A percentile compares a stretch with the other conserved stretches of the same genome.
Evolutionary conservation across 495 filamentous ascomycete genomes (phyloP).

Genomic region (Talaromyces thailandensis): DNA sequence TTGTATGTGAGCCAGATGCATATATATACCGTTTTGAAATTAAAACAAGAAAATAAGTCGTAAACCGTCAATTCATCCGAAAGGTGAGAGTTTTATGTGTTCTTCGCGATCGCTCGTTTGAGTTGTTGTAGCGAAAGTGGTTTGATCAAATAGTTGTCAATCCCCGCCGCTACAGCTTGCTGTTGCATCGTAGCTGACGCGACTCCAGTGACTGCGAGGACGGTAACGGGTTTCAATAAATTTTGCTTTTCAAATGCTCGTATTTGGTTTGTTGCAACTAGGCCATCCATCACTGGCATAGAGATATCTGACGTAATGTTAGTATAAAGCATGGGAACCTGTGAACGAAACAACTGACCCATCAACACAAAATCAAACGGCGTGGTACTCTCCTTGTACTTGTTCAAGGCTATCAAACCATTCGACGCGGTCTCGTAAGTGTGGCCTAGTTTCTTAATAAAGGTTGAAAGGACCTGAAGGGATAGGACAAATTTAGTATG

Average conservation of each 20-base stretch:
- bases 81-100: neutral
- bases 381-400: slow-evolving; percentile 25
- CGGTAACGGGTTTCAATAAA: slow-evolving; percentile 24
- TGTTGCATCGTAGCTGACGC: slow-evolving; percentile 32
- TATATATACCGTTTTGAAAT: neutral
- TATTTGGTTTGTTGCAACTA: neutral
- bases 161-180: slow-evolving; percentile 31
- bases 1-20: neutral
- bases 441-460: slow-evolving; percentile 40
- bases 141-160: slow-evolving; percentile 42
- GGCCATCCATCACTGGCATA: neutral
- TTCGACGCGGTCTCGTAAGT: slow-evolving; percentile 45
- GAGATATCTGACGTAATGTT: neutral
- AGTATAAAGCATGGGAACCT: neutral
- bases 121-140: slow-evolving; percentile 35
- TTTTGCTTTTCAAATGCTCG: neutral
- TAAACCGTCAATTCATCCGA: neutral
- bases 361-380: slow-evolving; percentile 41
- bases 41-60: neutral
- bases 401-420: slow-evolving; percentile 49
- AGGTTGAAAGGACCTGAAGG: neutral
- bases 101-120: slow-evolving; percentile 10
- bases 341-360: neutral
- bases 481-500: neutral
- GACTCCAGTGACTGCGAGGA: slow-evolving; percentile 42